These are phyloP conservation scores for Vitis hybrid DNA, from an alignment of 177 flowering plant genomes.

Conservation along the genomic window DNA sequence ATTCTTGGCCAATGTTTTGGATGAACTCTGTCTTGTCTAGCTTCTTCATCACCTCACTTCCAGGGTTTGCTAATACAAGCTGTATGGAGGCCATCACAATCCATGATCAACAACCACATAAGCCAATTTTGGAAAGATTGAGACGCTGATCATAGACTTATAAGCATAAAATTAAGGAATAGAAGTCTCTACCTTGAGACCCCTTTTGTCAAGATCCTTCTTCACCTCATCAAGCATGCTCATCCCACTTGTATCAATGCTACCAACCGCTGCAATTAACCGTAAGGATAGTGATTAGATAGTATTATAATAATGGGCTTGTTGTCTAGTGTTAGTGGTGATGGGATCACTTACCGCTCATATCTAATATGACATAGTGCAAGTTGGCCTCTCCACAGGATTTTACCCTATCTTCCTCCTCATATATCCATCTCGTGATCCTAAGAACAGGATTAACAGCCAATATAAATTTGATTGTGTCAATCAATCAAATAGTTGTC, in stretches of 20 bases:
- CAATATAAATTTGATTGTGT: not conserved
- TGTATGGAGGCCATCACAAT: conserved; percentile 9
- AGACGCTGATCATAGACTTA: not conserved
- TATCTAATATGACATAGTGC: conserved; percentile 61
- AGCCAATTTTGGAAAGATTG: not conserved
- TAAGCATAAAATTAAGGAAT: not conserved
- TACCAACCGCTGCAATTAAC: conserved; percentile 48
- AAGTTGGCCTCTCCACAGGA: conserved; percentile 39
- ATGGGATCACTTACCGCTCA: conserved; percentile 44
- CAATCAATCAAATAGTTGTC: too few species aligned
- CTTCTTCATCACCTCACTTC: conserved; percentile 75
- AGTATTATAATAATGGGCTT: not conserved
- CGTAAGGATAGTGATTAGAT: not conserved
- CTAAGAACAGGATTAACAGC: conserved; percentile 23
- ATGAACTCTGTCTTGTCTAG: conserved; percentile 52
- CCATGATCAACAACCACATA: too few species aligned
- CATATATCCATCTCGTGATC: conserved; percentile 66
- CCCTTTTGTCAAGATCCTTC: conserved; percentile 44
- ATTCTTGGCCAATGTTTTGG: conserved; percentile 54
- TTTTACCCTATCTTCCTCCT: conserved; percentile 65
- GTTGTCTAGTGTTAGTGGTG: not conserved
- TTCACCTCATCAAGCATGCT: conserved; percentile 64
- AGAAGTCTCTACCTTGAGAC: conserved; percentile 45
- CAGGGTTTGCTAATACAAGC: conserved; percentile 67
- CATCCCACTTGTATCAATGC: conserved; percentile 77